Evolutionary conservation across 257 asterid genomes (phyloP), one percentile per base, ranked within the genome.

Genomic region (Ilex asprella): DNA sequence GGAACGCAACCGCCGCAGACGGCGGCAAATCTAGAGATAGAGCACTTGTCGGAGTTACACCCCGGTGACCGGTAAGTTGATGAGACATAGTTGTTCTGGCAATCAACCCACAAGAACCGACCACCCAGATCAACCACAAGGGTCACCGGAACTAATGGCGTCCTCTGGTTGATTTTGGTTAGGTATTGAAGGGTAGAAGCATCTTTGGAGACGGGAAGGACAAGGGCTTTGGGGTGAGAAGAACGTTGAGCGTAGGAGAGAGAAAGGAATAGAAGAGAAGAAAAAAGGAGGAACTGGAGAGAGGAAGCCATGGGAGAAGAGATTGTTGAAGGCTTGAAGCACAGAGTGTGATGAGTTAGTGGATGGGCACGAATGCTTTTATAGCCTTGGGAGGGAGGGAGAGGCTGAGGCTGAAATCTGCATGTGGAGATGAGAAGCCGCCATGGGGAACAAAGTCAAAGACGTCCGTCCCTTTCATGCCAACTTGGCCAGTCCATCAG

Each of bases 51-150:
- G 0, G 94, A 75, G 0, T 81, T 65, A 54, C 94, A 88, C 5
- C 68, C 73, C 15, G 55, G 84, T 2, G 91, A 76, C 12, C 82
- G 66, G 51, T 84, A 84, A 0, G 91, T 51, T 9, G 95, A 86
- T 0, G 91, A 81, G 1, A 71, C 75, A 31, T 79, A 87, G 70
- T 66, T 65, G 47, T 55, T 72, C 2, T 83, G 89, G 67, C 94
- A 88, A 31, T 88, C 87, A 39, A 85, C 82, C 94, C 94, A 83
- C 30, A 83, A 39, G 68, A 71, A 79, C 10, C 66, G 75, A 39
- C 94, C 94, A 0, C 96, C 96, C 10, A 85, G 89, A 71, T 88
- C 86, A 16, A 88, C 76, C 35, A 71, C 84, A 12, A 85, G 83
- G 67, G 58, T 75, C 1, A 80, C 69, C 31, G 87, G 74, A 14